Conservation (phyloP, 2,329 filamentous ascomycete genomes). For the Scedosporium boydii region DNA sequence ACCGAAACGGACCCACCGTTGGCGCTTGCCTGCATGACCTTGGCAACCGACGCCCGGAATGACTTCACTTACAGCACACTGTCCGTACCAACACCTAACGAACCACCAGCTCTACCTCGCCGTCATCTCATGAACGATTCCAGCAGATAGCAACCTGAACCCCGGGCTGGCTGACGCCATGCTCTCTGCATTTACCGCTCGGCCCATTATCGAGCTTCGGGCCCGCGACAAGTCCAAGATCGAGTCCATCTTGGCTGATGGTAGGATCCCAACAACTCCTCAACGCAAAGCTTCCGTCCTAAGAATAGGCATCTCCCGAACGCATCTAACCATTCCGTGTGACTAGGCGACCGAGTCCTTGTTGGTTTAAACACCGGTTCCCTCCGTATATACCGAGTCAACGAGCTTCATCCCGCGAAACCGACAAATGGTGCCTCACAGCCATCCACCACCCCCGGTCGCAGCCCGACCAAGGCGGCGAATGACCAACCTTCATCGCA, state of each 20-base stretch:
- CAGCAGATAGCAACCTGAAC: conserved; percentile 2
- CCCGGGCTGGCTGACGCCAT: conserved; percentile 49
- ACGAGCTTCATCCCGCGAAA: conserved; percentile 42
- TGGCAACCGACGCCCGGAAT: conserved; percentile 1
- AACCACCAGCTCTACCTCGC: not conserved
- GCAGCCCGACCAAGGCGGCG: conserved; percentile 10
- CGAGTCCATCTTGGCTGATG: conserved; percentile 88
- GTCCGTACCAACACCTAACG: not conserved
- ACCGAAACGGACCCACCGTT: not conserved
- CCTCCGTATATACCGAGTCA: conserved; percentile 84
- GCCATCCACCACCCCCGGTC: conserved; percentile 17
- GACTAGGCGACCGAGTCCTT: conserved; percentile 72
- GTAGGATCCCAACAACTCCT: conserved; percentile 32
- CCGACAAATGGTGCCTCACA: conserved; percentile 23
- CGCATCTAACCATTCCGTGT: conserved; percentile 8
- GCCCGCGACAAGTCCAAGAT: conserved; percentile 94
- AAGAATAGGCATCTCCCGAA: not conserved
- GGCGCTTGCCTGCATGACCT: not conserved
- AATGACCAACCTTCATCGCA: conserved; percentile 15
- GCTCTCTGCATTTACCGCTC: conserved; percentile 96
- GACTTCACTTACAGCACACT: conserved; percentile 4
- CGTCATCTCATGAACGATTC: conserved; percentile 2
- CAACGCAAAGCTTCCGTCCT: not conserved
- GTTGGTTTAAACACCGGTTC: conserved; percentile 86
- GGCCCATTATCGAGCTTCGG: conserved; percentile 93